Conservation (phyloP, 345 rosid species). For the Pistacia vera region DNA sequence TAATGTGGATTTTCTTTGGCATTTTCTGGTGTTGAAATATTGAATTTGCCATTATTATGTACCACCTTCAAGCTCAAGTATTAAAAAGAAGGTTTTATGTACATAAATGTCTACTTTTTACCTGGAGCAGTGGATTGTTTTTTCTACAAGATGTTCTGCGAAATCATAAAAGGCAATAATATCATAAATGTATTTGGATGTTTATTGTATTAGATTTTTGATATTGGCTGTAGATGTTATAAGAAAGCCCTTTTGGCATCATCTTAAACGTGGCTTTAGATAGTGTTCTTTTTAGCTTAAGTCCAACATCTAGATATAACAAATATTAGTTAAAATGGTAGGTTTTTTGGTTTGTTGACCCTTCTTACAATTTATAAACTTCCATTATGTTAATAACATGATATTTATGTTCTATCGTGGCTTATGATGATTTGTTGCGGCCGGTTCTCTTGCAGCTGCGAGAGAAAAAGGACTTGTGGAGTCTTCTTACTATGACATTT, state of each 20-base stretch:
- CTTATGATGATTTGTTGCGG: conserved; percentile 81
- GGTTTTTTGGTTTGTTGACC: conserved; percentile 3
- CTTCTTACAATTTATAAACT: background rate
- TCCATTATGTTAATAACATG: background rate
- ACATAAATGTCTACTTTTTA: background rate
- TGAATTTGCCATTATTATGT: background rate
- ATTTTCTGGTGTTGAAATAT: background rate
- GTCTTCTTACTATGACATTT: conserved; percentile 35
- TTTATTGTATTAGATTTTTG: background rate
- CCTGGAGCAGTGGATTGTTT: background rate
- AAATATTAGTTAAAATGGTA: background rate
- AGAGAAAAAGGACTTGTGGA: conserved; percentile 91
- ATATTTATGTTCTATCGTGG: conserved; percentile 34
- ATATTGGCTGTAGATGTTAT: background rate
- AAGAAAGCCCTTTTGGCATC: background rate
- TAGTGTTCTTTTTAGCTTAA: background rate
- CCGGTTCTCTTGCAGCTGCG: conserved; percentile 80
- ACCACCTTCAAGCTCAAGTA: background rate
- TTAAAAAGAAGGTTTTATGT: background rate
- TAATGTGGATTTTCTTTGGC: background rate
- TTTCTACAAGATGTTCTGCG: background rate
- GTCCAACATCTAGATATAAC: background rate
- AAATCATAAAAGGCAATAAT: no score
- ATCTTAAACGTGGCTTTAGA: background rate
- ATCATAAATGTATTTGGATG: background rate